Evolutionary conservation across 2,329 filamentous ascomycete species (phyloP), one percentile per base, ranked within the genome.

Genomic region (Phoma herbarum): DNA sequence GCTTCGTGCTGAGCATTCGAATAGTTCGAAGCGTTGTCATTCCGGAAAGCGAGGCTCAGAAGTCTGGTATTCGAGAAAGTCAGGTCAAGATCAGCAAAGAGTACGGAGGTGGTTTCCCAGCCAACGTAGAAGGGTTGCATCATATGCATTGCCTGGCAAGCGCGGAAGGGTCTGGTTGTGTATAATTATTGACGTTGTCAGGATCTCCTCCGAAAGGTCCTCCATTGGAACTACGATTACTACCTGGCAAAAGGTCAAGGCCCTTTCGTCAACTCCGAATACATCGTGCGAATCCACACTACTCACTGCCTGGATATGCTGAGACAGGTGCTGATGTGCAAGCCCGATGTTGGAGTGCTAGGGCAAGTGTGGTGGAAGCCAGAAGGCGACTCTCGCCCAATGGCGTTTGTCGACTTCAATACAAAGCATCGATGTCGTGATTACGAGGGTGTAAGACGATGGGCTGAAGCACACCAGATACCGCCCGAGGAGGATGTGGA

Each of bases 271-370:
- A 88, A 88, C 65, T 78, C 82, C 3, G 84, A 85, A 20, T 72
- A 77, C 33, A 83, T 88, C 42, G 72, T 88, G 7, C 80, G 79
- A 23, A 77, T 81, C 1, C 87, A 89, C 68, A 79, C 86, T 10
- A 73, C 82, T 5, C 86, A 89, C 60, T 89, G 87, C 58, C 76
- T 88, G 29, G 87, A 89, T 61, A 85, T 84, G 3, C 59, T 89
- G 43, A 83, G 86, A 1, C 86, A 89, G 68, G 83, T 86, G 16
- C 78, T 89, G 14, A 88, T 88, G 84, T 89, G 86, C 72, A 85
- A 82, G 26, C 78, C 84, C 20, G 87, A 89, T 63, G 82, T 85
- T 2, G 86, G 82, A 1, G 81, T 89, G 0, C 78, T 88, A 0
- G 86, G 86, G 12, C 85, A 89, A 64, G 81, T 88, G 6, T 89